Evolutionary conservation across 306 rosid genomes (phyloP).

Genomic region (Cucurbita argyrosperma): DNA sequence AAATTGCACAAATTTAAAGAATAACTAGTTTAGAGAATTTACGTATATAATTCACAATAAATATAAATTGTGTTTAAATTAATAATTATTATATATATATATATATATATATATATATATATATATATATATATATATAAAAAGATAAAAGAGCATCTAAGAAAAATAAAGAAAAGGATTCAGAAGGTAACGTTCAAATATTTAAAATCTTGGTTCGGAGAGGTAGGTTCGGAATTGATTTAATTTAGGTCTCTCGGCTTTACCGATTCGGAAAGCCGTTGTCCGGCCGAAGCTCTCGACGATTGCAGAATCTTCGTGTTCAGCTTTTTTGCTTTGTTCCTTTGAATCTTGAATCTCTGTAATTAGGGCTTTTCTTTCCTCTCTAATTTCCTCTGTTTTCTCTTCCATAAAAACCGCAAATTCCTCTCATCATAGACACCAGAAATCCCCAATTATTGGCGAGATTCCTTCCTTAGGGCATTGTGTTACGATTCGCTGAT

Average conservation of each 20-base stretch:
- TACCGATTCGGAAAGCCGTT: slow-evolving; percentile 37
- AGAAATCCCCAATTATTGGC: not conserved
- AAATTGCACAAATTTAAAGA: too few relatives aligned
- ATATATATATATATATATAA: too few relatives aligned
- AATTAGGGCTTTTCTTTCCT: not conserved
- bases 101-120: too few relatives aligned
- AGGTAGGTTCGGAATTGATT: slow-evolving; percentile 23
- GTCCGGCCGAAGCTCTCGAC: slow-evolving; percentile 3
- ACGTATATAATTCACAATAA: too few relatives aligned
- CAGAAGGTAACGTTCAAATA: not conserved
- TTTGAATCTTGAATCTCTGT: not conserved
- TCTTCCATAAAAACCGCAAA: not conserved
- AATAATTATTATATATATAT: too few relatives aligned
- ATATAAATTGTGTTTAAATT: too few relatives aligned
- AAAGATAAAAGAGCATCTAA: not conserved
- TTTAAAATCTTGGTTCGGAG: slow-evolving; percentile 14
- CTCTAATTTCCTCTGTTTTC: not conserved
- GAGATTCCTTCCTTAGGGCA: not conserved
- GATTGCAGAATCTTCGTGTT: not conserved
- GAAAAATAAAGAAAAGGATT: not conserved
- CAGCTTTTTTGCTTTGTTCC: not conserved
- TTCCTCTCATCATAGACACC: not conserved
- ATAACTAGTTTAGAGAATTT: too few relatives aligned
- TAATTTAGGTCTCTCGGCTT: not conserved
- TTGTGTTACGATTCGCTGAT: slow-evolving; percentile 3